These are phyloP conservation scores for Hanseniaspora lindneri DNA, from an alignment of 805 yeast species.

Conservation along the genomic window DNA sequence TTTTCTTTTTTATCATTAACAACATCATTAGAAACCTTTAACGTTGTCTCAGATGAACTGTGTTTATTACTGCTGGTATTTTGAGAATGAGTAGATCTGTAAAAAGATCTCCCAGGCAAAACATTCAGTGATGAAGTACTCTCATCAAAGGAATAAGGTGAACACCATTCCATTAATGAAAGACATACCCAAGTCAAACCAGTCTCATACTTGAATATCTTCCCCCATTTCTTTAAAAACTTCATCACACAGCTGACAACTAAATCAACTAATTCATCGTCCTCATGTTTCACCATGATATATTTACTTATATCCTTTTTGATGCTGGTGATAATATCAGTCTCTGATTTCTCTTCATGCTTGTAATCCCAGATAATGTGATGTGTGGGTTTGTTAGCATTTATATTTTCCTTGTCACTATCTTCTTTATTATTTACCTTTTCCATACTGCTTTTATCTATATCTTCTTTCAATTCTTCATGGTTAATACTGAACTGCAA, in stretches of 20 bases:
- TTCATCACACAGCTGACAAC: conserved; percentile 29
- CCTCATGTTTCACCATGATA: conserved; percentile 33
- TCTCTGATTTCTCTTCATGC: conserved; percentile 17
- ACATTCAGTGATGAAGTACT: not conserved
- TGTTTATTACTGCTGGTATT: conserved; percentile 20
- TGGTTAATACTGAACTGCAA: conserved; percentile 17
- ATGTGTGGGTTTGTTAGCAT: too few relatives aligned
- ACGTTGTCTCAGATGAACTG: too few relatives aligned
- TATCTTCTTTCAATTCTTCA: not conserved
- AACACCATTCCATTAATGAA: conserved; percentile 81
- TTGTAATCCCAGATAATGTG: conserved; percentile 16
- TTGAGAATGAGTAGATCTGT: conserved; percentile 12
- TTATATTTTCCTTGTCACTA: conserved; percentile 25
- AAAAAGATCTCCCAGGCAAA: conserved; percentile 15
- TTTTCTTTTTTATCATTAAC: not conserved
- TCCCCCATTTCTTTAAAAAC: conserved; percentile 70
- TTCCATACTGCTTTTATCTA: conserved; percentile 19
- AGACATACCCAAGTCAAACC: conserved; percentile 82
- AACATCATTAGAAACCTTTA: not conserved
- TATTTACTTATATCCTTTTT: conserved; percentile 51
- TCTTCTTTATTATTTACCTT: conserved; percentile 29
- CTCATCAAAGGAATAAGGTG: conserved; percentile 29
- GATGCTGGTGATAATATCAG: conserved; percentile 31
- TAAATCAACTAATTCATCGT: conserved; percentile 11
- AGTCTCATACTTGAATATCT: conserved; percentile 60